Evolutionary conservation across 306 rosid genomes (phyloP), one percentile per base, ranked within the genome.

Genomic region (Pueraria montana): DNA sequence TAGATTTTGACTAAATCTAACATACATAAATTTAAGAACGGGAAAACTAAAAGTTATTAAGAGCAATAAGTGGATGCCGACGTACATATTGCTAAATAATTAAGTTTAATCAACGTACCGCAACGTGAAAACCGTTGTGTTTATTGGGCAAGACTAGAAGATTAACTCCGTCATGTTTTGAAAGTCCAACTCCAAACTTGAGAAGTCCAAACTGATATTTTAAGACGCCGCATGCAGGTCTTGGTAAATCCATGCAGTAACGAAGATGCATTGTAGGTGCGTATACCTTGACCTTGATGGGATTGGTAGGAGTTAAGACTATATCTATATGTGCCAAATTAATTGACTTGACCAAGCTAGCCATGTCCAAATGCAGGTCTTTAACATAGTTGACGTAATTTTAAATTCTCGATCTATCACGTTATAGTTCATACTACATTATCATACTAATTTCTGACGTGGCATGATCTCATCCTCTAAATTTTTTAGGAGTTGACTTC

Each of bases 281-380:
- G 8, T 24, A 7, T 52, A 64, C 76, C 74, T 74, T 73, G 80
- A 63, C 67, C 59, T 81, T 34, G 6, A 36, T 11, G 46, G 5
- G 52, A 52, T 82, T 52, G 38, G 70, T 82, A 23, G 1, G 18
- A 45, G 36, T 55, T 74, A n/a, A 9, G 8, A 36, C 4, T 43
- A 49, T 49, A 16, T 38, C 43, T 38, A 38, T 38, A 11, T 58
- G 13, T 63, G 75, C 84, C 85, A 74, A 68, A 26, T 85, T 80
- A 68, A 26, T 85, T 80, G 85, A 85, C 87, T 80, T 55, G 55
- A 80, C 87, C 68, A 24, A 63, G 36, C 72, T 11, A 50, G 3
- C 59, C 52, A 4, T 45, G 10, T 27, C 55, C 52, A 62, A 52
- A 62, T 14, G 13, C 72, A 69, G 8, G 56, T 82, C 77, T 26